Base-by-base conservation (phyloP, 169 alveolate genomes). In the Eimeria brunetti region DNA sequence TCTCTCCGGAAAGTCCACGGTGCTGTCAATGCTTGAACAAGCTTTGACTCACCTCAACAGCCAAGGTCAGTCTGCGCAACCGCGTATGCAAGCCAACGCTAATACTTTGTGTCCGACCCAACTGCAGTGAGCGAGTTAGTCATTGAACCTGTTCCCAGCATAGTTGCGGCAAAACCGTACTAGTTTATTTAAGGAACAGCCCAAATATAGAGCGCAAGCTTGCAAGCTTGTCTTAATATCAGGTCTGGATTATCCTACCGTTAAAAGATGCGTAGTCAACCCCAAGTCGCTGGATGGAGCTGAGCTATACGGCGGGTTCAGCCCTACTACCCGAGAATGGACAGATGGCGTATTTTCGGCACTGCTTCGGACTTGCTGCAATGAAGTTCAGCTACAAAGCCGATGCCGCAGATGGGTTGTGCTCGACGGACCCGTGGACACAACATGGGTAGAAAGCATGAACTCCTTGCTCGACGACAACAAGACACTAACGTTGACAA, bases 391-490 rank as follows among this genome's bases (percentile, higher is more conserved):
- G 81, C 83, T 96, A 98, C 97, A 96, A 92, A 96, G 85, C 64
- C 97, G 97, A 95, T 96, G 96, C 80, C 96, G 98, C 73, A 98
- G 98, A 94, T 99, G 99, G 99, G 98, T 98, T 88, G 96, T 98
- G 86, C 97, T 98, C 78, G 99, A 98, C 96, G 99, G 99, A 49
- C 99, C 98, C 94, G 97, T 99, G 30, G 99, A 99, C 97, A 99
- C 99, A 38, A 98, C 98, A 96, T 99, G 99, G 99, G 98, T 98
- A 89, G 99, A 99, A 96, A 97, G 98, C 91, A 98, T 99, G 99
- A 98, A 98, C 95, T 97, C 99, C 2, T 99, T 98, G 89, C 98
- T 98, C 98, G 99, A 99, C 95, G 99, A 98, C 95, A 99, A 98
- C 97, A 99, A 99, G 93, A 99, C 98, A 76, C 97, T 99, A 92